These are phyloP conservation scores for Neurospora sublineolata DNA, from an alignment of 495 filamentous ascomycete genomes.

Conservation along the genomic window DNA sequence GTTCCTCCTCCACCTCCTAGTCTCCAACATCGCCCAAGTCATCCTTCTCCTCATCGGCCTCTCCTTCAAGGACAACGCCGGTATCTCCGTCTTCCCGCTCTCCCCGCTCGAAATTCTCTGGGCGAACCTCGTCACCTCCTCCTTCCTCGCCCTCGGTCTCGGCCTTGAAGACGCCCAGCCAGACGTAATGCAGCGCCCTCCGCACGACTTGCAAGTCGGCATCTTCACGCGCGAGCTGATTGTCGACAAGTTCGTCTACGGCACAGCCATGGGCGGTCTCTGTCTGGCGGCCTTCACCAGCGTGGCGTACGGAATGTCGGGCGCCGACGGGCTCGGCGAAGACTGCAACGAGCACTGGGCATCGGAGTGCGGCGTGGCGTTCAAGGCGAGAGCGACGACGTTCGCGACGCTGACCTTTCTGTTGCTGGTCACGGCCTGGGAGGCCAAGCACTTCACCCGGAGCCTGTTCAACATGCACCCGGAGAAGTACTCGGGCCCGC, in stretches of 20 bases:
- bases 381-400: constrained; percentile 63
- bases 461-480: constrained; percentile 60
- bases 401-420: constrained; percentile 67
- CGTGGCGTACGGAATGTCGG: constrained; percentile 50
- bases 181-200: constrained; percentile 63
- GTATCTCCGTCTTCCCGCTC: constrained; percentile 64
- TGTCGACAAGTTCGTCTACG: constrained; percentile 63
- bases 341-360: constrained; percentile 50
- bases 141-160: constrained; percentile 63
- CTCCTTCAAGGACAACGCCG: constrained; percentile 52
- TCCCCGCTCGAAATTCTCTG: constrained; percentile 65
- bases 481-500: constrained; percentile 41
- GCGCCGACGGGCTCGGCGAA: constrained; percentile 52
- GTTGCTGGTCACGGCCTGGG: constrained; percentile 60
- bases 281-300: constrained; percentile 56
- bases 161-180: constrained; percentile 57
- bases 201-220: constrained; percentile 51
- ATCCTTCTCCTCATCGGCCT: constrained; percentile 59
- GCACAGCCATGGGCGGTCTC: constrained; percentile 53
- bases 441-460: constrained; percentile 60
- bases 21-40: constrained; percentile 66
- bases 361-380: constrained; percentile 47
- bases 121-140: constrained; percentile 68
- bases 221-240: constrained; percentile 61
- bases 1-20: constrained; percentile 65